Conservation (phyloP, 1,284 basidiomycete genomes). For the Lentinula novae-zelandiae region DNA sequence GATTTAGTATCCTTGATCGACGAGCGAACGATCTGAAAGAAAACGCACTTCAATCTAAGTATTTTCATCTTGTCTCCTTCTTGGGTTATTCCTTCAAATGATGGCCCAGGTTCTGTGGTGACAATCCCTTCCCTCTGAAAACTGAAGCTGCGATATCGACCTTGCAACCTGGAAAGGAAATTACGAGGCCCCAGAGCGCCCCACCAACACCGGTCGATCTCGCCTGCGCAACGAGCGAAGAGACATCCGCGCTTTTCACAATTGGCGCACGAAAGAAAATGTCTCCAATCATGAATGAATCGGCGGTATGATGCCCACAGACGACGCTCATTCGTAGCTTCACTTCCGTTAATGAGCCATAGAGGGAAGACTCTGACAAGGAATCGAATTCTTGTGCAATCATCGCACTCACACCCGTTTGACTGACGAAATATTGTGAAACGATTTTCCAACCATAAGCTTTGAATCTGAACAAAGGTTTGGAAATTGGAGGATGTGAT, state of each 20-base stretch:
- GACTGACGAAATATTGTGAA: conserved; percentile 17
- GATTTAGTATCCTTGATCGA: background rate
- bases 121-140: conserved; percentile 8
- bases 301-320: conserved; percentile 18
- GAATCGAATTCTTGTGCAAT: background rate
- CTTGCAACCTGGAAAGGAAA: conserved; percentile 19
- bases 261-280: conserved; percentile 16
- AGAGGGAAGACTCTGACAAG: conserved; percentile 16
- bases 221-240: conserved; percentile 16
- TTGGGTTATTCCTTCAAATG: conserved; percentile 15
- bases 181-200: conserved; percentile 18
- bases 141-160: conserved; percentile 20
- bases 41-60: conserved; percentile 16
- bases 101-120: conserved; percentile 1
- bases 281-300: conserved; percentile 22
- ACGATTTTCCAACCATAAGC: conserved; percentile 24
- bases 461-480: conserved; percentile 25
- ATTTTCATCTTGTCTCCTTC: conserved; percentile 11
- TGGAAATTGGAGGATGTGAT: conserved; percentile 24
- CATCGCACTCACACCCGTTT: background rate
- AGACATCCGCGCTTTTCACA: conserved; percentile 7
- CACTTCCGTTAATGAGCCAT: conserved; percentile 15
- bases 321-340: conserved; percentile 2
- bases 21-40: no score
- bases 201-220: conserved; percentile 25